Base-by-base conservation (phyloP, 306 rosid genomes). In the Rosa persica region DNA sequence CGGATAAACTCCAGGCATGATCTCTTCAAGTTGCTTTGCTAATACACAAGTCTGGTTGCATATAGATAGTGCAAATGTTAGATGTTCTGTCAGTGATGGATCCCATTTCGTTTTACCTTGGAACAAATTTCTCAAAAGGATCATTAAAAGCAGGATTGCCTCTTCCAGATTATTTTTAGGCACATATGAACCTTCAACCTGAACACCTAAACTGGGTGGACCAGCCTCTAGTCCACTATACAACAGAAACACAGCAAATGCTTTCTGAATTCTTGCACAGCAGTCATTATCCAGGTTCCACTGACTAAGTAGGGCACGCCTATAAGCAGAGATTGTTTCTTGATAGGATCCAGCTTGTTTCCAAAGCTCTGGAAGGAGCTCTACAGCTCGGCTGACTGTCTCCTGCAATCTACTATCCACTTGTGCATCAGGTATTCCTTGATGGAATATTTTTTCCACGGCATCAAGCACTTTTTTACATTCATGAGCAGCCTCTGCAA, bases 281-380 rank as follows among this genome's bases (percentile, higher is more conserved):
- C 89, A 77, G 65, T 93, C 97, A 78, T 85, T 85, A 75, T 83
- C 97, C 67, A 96, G 93, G 91, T 96, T 96, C 99, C 99, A 96
- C 73, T 86, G 93, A 84, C 94, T 85, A 60, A 93, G 89, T 66
- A 96, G 94, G 46, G 98, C 97, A 55, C 93, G 90, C 67, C 99
- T 85, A 83, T 93, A 96, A 67, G 97, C 92, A 65, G 84, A 69
- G 47, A 93, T 83, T 70, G 97, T 89, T 83, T 96, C 99, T 27
- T 83, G 87, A 79, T 75, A 82, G 83, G 81, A 69, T 72, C 94
- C 89, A 13, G 90, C 90, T 80, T 86, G 90, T 81, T 91, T 91
- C 91, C 90, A 93, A 52, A 95, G 97, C 80, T 90, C 98, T 17
- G 99, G 99, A 87, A 93, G 97, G 79, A 95, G 93, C 91, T 93